Evolutionary conservation across 805 yeast species (phyloP).

Genomic region (Wickerhamiella bombiphila): DNA sequence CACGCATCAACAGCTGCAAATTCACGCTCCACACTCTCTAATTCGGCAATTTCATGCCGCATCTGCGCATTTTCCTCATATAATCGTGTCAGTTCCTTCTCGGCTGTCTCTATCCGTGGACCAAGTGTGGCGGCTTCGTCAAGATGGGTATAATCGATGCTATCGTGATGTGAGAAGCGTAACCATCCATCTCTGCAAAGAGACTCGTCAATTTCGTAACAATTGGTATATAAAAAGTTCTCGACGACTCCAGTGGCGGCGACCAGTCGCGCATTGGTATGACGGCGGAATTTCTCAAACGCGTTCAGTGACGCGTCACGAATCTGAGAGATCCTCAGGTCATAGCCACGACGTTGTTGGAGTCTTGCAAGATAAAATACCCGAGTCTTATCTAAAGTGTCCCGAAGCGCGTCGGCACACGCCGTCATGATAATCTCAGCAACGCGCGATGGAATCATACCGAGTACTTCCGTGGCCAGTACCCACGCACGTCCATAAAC

Average conservation of each 20-base stretch:
- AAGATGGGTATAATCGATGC: conserved; percentile 7
- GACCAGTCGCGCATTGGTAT: background rate
- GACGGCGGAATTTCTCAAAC: background rate
- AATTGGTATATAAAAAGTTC: conserved; percentile 4
- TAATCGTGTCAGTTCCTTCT: background rate
- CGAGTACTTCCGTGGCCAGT: background rate
- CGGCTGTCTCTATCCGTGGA: background rate
- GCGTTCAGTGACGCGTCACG: background rate
- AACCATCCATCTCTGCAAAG: conserved; percentile 11
- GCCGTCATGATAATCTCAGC: background rate
- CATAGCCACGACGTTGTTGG: background rate
- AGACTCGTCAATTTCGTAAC: conserved; percentile 7
- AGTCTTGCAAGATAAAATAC: background rate
- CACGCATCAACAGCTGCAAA: background rate
- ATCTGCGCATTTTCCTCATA: background rate
- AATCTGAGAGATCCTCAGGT: background rate
- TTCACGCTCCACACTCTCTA: background rate
- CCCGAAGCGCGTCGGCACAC: background rate
- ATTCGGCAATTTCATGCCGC: background rate
- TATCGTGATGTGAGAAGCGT: conserved; percentile 10
- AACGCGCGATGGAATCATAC: background rate
- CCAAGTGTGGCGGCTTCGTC: background rate
- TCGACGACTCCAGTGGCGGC: conserved; percentile 4
- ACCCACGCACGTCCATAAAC: conserved; percentile 1
- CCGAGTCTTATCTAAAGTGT: background rate